A percentile compares a stretch with the other conserved stretches of the same genome.
Evolutionary conservation across 2,329 filamentous ascomycete genomes (phyloP).

Genomic region (Beauveria rudraprayagi): DNA sequence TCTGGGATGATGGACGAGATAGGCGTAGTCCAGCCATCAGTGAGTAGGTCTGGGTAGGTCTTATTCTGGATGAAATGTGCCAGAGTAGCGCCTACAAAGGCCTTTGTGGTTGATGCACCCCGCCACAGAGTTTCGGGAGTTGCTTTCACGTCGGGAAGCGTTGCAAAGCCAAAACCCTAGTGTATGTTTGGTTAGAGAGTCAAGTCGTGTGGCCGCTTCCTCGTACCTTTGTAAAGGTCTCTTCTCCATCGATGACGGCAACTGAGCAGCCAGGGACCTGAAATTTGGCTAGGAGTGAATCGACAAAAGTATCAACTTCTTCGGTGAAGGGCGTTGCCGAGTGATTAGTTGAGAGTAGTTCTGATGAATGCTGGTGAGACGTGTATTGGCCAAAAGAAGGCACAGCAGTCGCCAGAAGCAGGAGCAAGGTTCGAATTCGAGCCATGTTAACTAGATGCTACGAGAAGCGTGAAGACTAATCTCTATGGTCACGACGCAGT

Average conservation of each 20-base stretch:
- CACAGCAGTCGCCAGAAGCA: neutral
- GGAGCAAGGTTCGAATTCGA: neutral
- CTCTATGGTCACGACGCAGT: neutral
- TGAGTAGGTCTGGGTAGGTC: neutral
- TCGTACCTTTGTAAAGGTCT: constrained; percentile 30
- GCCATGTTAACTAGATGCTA: neutral
- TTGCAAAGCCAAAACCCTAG: neutral
- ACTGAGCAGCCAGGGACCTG: constrained; percentile 42
- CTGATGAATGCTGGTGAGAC: neutral
- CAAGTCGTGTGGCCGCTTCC: neutral
- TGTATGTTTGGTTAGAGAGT: too few species aligned
- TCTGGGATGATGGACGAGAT: constrained; percentile 34
- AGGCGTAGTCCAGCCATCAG: constrained; percentile 34
- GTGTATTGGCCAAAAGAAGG: neutral
- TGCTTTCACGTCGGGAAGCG: constrained; percentile 28
- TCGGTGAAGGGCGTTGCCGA: neutral
- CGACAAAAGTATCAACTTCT: constrained; percentile 4
- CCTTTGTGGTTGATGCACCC: constrained; percentile 43
- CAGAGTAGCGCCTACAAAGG: constrained; percentile 39
- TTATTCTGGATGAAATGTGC: constrained; percentile 37
- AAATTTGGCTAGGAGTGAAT: constrained; percentile 24
- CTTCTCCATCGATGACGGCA: constrained; percentile 36
- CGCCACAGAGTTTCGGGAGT: constrained; percentile 39
- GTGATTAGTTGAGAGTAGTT: neutral
- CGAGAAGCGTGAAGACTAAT: neutral